These are phyloP conservation scores for Talaromyces borbonicus DNA, from an alignment of 495 filamentous ascomycete genomes.

Conservation along the genomic window DNA sequence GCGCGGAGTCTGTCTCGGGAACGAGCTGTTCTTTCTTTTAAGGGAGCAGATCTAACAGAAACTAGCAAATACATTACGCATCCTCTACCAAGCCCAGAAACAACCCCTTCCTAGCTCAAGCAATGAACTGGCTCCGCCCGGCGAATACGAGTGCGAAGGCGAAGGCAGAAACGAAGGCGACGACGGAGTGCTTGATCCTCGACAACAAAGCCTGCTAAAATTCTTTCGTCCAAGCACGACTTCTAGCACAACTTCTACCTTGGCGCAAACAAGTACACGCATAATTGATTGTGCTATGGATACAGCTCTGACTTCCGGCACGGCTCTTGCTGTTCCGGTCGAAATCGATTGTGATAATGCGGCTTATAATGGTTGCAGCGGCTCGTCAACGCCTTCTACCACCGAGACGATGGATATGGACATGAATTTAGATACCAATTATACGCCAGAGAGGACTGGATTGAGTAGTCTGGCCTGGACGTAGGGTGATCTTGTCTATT, in stretches of 20 bases:
- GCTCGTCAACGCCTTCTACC: constrained; percentile 17
- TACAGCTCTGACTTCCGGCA: background rate
- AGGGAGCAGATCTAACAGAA: constrained; percentile 12
- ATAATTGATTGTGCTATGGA: no score
- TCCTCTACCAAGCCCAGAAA: constrained; percentile 35
- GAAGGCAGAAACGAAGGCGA: constrained; percentile 12
- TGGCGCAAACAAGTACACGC: constrained; percentile 15
- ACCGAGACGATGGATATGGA: constrained; percentile 17
- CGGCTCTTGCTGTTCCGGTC: background rate
- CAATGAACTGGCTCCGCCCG: background rate
- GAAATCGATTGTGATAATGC: background rate
- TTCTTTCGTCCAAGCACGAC: constrained; percentile 40
- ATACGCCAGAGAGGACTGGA: background rate
- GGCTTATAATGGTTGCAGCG: constrained; percentile 15
- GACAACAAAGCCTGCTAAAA: constrained; percentile 34
- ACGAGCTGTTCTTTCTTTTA: no score
- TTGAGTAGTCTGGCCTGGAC: no score
- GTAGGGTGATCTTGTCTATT: background rate
- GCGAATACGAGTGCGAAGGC: constrained; percentile 9
- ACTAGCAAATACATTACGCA: constrained; percentile 36
- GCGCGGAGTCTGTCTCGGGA: constrained; percentile 6
- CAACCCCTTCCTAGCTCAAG: background rate
- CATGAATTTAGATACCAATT: constrained; percentile 30
- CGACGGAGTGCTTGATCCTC: constrained; percentile 27
- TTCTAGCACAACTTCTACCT: constrained; percentile 16